These are phyloP conservation scores for Pichia thaimueangensis DNA, from an alignment of 805 yeast genomes.

Conservation along the genomic window DNA sequence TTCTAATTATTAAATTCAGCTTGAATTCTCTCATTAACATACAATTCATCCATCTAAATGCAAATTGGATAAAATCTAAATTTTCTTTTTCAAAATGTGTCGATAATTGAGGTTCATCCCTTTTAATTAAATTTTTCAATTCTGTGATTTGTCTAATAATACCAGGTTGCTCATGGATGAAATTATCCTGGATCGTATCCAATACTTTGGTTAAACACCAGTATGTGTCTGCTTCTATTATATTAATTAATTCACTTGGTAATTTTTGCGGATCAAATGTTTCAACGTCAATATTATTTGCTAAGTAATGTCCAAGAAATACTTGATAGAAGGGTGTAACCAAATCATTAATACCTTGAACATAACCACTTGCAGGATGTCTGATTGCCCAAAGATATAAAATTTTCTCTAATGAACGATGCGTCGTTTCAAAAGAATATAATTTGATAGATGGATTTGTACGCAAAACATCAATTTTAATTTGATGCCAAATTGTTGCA, in stretches of 20 bases:
- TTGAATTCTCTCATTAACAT: conserved; percentile 88
- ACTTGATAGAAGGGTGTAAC: conserved; percentile 91
- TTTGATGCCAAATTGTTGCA: conserved; percentile 88
- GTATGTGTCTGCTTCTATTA: conserved; percentile 90
- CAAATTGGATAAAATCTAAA: conserved; percentile 91
- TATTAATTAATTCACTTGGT: conserved; percentile 52
- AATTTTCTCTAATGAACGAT: conserved; percentile 70
- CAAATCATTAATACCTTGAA: conserved; percentile 93
- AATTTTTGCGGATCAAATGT: conserved; percentile 56
- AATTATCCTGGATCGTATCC: conserved; percentile 94
- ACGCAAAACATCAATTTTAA: conserved; percentile 88
- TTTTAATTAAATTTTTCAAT: conserved; percentile 64
- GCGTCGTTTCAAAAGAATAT: conserved; percentile 65
- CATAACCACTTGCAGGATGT: conserved; percentile 97
- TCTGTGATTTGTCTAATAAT: conserved; percentile 85
- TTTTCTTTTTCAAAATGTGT: conserved; percentile 74
- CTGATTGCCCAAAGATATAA: conserved; percentile 91
- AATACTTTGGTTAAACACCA: conserved; percentile 91
- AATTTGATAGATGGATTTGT: conserved; percentile 81
- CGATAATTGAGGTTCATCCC: conserved; percentile 71
- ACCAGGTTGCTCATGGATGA: conserved; percentile 97
- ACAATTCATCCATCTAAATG: conserved; percentile 99
- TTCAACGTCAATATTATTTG: conserved; percentile 42
- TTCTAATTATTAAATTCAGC: conserved; percentile 70
- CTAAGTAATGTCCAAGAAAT: conserved; percentile 62